Conservation (phyloP, 106 monocot genomes). For the Allium sativum region DNA sequence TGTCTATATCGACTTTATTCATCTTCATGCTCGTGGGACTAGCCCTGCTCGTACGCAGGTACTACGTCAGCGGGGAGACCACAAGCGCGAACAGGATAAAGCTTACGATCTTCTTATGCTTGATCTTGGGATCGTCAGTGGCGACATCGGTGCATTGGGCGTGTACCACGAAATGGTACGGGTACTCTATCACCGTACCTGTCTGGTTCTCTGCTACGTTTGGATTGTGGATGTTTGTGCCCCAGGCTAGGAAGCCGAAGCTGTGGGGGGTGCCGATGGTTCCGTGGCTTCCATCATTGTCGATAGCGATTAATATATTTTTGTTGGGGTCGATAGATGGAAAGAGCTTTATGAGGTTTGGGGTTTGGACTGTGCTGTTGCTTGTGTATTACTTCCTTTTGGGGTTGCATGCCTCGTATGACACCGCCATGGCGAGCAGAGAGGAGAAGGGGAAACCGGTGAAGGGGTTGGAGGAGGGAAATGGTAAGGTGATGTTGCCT, state of each 20-base stretch:
- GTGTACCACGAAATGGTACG: slow-evolving; percentile 20
- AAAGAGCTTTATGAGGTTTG: slow-evolving; percentile 61
- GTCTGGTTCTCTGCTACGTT: slow-evolving; percentile 45
- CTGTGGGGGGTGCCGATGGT: slow-evolving; percentile 73
- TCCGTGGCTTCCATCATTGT: slow-evolving; percentile 75
- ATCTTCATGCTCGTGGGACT: slow-evolving; percentile 85
- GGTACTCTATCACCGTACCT: slow-evolving; percentile 35
- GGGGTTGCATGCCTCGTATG: slow-evolving; percentile 72
- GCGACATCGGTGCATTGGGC: slow-evolving; percentile 43
- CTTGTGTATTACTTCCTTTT: slow-evolving; percentile 53
- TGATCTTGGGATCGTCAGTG: slow-evolving; percentile 38
- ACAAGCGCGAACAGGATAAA: slow-evolving; percentile 19
- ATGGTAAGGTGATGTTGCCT: neutral
- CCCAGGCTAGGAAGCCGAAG: slow-evolving; percentile 49
- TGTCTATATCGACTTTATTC: slow-evolving; percentile 81
- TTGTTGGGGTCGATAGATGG: slow-evolving; percentile 67
- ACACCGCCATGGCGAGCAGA: slow-evolving; percentile 34
- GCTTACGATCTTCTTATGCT: slow-evolving; percentile 20
- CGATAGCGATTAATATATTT: slow-evolving; percentile 63
- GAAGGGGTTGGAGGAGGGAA: slow-evolving; percentile 19
- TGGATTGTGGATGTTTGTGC: slow-evolving; percentile 27
- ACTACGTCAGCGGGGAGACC: slow-evolving; percentile 63
- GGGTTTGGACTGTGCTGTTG: slow-evolving; percentile 38
- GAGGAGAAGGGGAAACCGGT: neutral
- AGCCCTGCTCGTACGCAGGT: slow-evolving; percentile 57